These are phyloP conservation scores for Ottelia alismoides DNA, from an alignment of 106 monocot genomes.

Conservation along the genomic window DNA sequence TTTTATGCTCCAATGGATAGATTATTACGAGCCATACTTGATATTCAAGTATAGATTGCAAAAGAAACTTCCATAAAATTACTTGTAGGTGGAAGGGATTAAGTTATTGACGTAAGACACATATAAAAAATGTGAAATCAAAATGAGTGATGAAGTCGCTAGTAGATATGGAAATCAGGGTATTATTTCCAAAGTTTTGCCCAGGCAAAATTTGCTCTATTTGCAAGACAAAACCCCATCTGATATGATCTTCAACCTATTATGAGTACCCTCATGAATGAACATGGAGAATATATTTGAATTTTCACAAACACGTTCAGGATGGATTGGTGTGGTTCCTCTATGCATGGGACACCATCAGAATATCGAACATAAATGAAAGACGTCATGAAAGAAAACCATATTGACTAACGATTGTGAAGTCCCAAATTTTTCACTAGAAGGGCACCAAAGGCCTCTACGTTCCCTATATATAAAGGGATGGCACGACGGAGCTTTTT, in stretches of 20 bases:
- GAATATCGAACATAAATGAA: no score
- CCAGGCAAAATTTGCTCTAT: background rate
- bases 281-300: background rate
- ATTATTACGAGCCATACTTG: conserved; percentile 6
- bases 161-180: conserved; percentile 1
- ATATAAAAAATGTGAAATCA: conserved; percentile 13
- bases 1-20: conserved; percentile 7
- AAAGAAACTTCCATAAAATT: conserved; percentile 8
- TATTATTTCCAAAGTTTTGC: conserved; percentile 9
- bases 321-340: no score
- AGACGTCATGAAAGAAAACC: no score
- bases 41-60: conserved; percentile 3
- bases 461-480: no score
- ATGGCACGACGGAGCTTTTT: no score
- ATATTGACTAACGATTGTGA: no score
- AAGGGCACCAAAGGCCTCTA: no score
- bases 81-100: conserved; percentile 6
- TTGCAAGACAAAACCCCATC: background rate
- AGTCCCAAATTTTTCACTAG: no score
- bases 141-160: conserved; percentile 4
- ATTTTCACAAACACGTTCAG: no score
- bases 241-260: conserved; percentile 3
- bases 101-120: conserved; percentile 7
- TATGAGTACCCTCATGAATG: conserved; percentile 2
- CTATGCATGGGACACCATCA: no score